Evolutionary conservation across 164 flowering plant genomes (phyloP), one percentile per base, ranked within the genome.

Genomic region (Magnolia changhungtana): DNA sequence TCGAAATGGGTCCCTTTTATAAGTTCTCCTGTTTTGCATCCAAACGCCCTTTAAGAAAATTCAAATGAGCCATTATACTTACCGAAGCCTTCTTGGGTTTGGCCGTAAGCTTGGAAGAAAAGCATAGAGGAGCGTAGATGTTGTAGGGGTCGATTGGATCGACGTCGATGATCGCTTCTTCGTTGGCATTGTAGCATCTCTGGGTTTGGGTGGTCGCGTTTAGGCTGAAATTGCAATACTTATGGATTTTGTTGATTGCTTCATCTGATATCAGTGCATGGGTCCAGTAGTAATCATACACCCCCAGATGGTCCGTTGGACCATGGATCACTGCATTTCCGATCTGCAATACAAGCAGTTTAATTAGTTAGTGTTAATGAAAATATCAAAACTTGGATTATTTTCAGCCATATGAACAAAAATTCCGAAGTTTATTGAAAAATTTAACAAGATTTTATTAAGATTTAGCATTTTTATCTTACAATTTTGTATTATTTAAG

Each of bases 321-420:
- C 88, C 89, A 65, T 93, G 81, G 68, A 91, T 85, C 78, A 81
- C 89, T 9, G 91, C 92, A 81, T 93, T 93, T 10, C 98, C 98
- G 67, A 93, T 89, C 98, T 93, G 87, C 82, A 82, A 61, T 16
- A 55, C 61, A 55, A 55, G 18, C 61, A 55, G 2, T 0, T 55
- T 16, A 11, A 55, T 55, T 11, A 55, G 1, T 16, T 16, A 14
- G 11, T 55, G 24, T 6, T 49, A 20, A 20, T 14, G 8, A 71
- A n/a, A 71, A 49, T 49, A 10, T 7, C 21, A 50, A n/a, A 2
- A 49, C 73, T 61, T 24, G 20, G 61, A 37, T 37, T 37, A 37
- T 37, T 37, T 27, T 27, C 29, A 27, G 29, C 29, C 29, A 27
- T 27, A 27, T 27, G 29, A 27, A 27, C 29, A 27, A 27, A 27